Percentiles rank a stretch among this genome's conserved stretches.
Conservation (phyloP, 331 rosid genomes). For the Arachis monticola region DNA sequence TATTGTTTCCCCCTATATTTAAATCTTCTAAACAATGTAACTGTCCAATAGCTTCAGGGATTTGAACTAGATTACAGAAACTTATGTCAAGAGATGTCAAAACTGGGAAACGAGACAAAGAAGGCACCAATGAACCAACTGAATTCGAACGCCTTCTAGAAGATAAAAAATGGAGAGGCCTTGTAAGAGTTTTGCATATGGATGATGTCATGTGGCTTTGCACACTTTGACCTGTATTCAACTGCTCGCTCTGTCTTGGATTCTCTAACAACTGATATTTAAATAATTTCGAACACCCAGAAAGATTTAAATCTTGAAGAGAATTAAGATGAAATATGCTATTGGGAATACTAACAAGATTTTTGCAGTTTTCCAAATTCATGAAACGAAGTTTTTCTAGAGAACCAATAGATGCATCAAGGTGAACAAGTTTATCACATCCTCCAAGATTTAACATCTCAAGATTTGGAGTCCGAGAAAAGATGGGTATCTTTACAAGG, state of each 20-base stretch:
- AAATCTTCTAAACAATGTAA: background rate
- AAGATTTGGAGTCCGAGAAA: background rate
- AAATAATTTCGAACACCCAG: background rate
- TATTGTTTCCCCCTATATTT: background rate
- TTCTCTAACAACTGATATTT: background rate
- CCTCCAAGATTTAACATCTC: background rate
- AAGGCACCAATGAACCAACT: background rate
- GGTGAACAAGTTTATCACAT: background rate
- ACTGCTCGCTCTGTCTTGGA: background rate
- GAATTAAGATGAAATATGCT: background rate
- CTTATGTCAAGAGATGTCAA: conserved; percentile 10
- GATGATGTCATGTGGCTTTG: background rate
- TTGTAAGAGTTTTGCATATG: background rate
- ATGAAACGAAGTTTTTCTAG: background rate
- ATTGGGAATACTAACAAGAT: background rate
- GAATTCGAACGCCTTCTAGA: no score
- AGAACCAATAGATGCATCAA: conserved; percentile 1
- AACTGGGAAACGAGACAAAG: background rate
- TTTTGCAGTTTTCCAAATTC: background rate
- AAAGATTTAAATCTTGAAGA: background rate
- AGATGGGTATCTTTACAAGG: no score
- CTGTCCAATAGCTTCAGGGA: conserved; percentile 14
- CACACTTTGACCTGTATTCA: background rate
- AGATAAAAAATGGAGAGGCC: background rate
- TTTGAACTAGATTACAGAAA: conserved; percentile 8